Evolutionary conservation across 306 rosid genomes (phyloP).

Genomic region (Vachellia pachyceras): DNA sequence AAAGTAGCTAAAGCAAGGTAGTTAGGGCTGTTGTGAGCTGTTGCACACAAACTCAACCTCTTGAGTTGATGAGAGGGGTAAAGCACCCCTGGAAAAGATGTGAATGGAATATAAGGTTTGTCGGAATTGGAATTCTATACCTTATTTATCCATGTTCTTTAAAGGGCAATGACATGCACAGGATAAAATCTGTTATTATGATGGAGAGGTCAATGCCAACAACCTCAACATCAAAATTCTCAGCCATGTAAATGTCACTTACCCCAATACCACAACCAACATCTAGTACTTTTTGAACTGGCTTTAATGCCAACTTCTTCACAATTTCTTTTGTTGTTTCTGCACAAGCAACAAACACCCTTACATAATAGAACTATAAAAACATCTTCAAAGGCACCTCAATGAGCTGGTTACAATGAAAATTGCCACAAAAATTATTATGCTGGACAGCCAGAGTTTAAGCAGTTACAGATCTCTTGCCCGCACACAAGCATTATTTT

Average conservation of each 20-base stretch:
- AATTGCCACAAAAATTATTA: not conserved
- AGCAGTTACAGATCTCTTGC: constrained; percentile 13
- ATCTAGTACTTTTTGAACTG: constrained; percentile 87
- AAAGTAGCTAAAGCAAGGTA: not conserved
- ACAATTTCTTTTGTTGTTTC: constrained; percentile 90
- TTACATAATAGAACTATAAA: constrained; percentile 18
- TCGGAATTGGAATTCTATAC: not conserved
- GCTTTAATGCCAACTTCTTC: constrained; percentile 72
- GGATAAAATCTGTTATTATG: not conserved
- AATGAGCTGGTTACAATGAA: not conserved
- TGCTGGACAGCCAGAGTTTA: not conserved
- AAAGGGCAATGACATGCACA: not conserved
- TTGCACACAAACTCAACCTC: not conserved
- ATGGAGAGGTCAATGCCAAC: constrained; percentile 92
- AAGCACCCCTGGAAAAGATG: not conserved
- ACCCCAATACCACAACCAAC: constrained; percentile 99
- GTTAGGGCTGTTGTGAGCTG: not conserved
- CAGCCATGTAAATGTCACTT: constrained; percentile 95
- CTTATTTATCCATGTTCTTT: not conserved
- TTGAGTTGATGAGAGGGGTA: not conserved
- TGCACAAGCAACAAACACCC: constrained; percentile 45
- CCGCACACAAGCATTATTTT: constrained; percentile 12
- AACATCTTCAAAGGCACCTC: not conserved
- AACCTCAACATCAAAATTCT: constrained; percentile 78
- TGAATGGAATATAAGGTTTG: not conserved